Base-by-base conservation (phyloP, 2,329 filamentous ascomycete genomes). In the Diaporthe aspalathi region DNA sequence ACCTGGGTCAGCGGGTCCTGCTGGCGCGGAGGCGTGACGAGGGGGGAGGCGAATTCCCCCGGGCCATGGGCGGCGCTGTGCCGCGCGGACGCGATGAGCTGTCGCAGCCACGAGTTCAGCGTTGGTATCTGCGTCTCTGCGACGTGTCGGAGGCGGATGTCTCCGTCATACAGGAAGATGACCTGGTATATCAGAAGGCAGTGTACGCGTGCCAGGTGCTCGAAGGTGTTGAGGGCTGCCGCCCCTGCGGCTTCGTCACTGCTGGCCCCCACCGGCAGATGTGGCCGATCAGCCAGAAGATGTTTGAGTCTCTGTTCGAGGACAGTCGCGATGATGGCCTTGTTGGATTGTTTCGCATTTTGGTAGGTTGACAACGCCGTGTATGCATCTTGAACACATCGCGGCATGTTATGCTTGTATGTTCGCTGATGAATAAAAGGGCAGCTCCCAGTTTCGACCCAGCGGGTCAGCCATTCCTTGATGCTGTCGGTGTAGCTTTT, bases 101-200 rank as follows among this genome's bases (percentile, higher is more conserved):
- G 62, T 5, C 56, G 50, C 32, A 70, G 35, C 71, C 71, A 73
- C 3, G 16, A 22, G 24, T 63, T 57, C n/a, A 73, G 43, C 0
- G 65, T 65, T 11, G 71, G 69, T 27, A 73, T 60, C 5, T 68
- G 71, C 4, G 62, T 76, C 69, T 81, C 84, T 32, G 83, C 82
- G 5, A 81, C 76, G 43, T 80, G 77, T 1, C 83, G 80, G 6
- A 81, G 77, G 20, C 79, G 75, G n/a, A 87, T 82, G 74, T 87
- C 83, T 17, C 83, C 84, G 74, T 88, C 86, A 69, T 87, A 87
- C 40, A 89, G 77, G 17, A 83, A 78, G 70, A 88, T 85, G 43
- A 83, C 82, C 63, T 86, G 82, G 75, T 88, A 88, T 0, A 86
- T 77, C 3, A 87, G 71, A 2, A 89, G 80, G 1, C 86, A 82